These are phyloP conservation scores for Cryptococcus sp. DNA, from an alignment of 1,284 basidiomycete species.

Conservation along the genomic window DNA sequence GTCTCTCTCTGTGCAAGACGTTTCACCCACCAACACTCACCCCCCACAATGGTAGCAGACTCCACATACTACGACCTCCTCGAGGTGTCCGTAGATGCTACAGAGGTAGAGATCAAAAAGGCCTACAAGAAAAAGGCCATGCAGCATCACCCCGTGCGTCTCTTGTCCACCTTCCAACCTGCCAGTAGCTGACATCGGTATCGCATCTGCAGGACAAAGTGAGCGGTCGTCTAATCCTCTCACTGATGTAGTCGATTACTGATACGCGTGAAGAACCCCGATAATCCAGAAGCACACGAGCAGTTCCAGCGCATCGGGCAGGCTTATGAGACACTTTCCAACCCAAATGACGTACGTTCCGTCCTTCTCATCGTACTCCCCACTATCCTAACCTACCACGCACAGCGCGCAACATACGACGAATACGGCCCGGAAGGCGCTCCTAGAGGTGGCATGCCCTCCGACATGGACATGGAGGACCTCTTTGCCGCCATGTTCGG, in stretches of 20 bases:
- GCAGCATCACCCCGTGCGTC: conserved; percentile 79
- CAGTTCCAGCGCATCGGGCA: conserved; percentile 85
- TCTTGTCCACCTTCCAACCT: background rate
- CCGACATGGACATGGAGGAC: conserved; percentile 62
- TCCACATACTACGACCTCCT: conserved; percentile 66
- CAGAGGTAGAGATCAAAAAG: conserved; percentile 78
- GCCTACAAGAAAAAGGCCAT: conserved; percentile 90
- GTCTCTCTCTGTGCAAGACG: background rate
- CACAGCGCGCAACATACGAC: conserved; percentile 74
- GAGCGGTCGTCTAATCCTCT: conserved; percentile 11
- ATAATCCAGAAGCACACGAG: conserved; percentile 57
- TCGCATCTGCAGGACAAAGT: conserved; percentile 54
- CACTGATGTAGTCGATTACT: background rate
- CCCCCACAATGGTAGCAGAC: conserved; percentile 41
- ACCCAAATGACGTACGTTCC: conserved; percentile 56
- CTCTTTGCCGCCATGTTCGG: conserved; percentile 77
- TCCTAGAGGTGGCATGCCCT: conserved; percentile 47
- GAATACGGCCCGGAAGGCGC: conserved; percentile 64
- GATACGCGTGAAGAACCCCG: conserved; percentile 40
- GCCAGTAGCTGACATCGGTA: background rate
- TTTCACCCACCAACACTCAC: background rate
- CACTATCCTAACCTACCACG: background rate
- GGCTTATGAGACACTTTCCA: conserved; percentile 85
- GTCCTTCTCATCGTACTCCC: background rate
- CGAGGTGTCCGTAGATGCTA: conserved; percentile 65